phyloP scores from a whole-genome alignment of 1,284 basidiomycete genomes.

The Cryptococcus jaspeensis region DNA sequence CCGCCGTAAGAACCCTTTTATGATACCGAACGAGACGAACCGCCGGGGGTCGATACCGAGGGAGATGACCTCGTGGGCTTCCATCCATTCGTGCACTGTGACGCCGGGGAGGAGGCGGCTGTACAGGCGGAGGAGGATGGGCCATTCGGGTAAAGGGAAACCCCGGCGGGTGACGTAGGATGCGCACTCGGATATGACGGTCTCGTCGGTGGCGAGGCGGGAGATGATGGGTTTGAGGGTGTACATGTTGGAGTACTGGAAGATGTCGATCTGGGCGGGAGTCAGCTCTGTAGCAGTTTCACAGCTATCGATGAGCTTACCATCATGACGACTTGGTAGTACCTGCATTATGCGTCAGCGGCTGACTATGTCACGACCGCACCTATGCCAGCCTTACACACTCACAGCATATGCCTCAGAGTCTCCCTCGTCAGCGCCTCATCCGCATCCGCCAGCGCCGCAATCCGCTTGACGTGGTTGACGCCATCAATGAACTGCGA shows the following conservation, averaged over 20 bases:
- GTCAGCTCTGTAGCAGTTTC: not conserved
- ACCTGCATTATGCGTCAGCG: constrained; percentile 55
- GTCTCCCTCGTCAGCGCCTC: constrained; percentile 78
- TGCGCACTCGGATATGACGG: constrained; percentile 83
- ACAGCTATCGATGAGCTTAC: constrained; percentile 16
- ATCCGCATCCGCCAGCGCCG: constrained; percentile 88
- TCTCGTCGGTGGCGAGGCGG: constrained; percentile 75
- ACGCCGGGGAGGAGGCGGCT: constrained; percentile 79
- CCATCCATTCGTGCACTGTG: constrained; percentile 87
- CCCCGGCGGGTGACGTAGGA: constrained; percentile 72
- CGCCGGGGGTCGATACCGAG: constrained; percentile 85
- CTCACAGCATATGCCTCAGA: constrained; percentile 86
- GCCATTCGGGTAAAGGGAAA: constrained; percentile 67
- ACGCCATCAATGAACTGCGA: constrained; percentile 82
- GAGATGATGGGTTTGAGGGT: constrained; percentile 79
- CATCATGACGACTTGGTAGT: constrained; percentile 93
- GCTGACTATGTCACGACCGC: not conserved
- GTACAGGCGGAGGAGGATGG: constrained; percentile 78
- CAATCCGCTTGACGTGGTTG: constrained; percentile 87
- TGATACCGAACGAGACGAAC: constrained; percentile 98
- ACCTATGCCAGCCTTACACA: constrained; percentile 9
- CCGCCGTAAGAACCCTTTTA: constrained; percentile 92
- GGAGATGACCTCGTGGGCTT: constrained; percentile 66
- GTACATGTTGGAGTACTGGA: constrained; percentile 98
- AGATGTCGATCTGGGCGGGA: constrained; percentile 71